Base-by-base conservation (phyloP, 306 rosid genomes). In the Cicer yamashitae region DNA sequence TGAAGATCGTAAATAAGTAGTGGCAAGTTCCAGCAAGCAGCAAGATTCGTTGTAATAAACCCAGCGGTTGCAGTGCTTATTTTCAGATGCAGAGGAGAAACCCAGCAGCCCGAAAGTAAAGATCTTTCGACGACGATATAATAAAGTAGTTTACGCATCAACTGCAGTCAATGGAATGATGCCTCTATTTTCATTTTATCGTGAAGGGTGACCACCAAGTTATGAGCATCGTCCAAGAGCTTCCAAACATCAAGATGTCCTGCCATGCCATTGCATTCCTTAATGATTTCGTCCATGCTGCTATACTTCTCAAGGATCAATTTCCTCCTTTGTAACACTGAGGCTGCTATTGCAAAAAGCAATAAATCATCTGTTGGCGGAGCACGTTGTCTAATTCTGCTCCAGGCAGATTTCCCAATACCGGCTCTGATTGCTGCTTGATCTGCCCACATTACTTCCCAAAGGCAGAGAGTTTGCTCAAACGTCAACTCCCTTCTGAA, bases 381-480 rank as follows among this genome's bases (percentile, higher is more conserved):
- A 69, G 98, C 99, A 44, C 96, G 96, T 76, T 86, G 97, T 87
- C 98, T 86, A 52, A 92, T 96, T 85, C 97, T 87, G 90, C 97
- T 89, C 98, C 98, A 96, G 2, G 97, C 91, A 47, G 97, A 92
- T 82, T 96, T 96, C 45, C 96, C 90, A 37, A 92, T 87, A 61
- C 99, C 99, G 1, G 97, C 93, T 81, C 99, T 80, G 40, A 92
- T 82, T 62, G 99, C 99, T 6, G 99, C 99, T 85, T 96, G 99
- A 84, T 96, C 99, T 2, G 99, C 99, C 99, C 99, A 96, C 93
- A 96, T 90, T 65, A 96, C 99, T 88, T 96, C 99, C 99, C 99
- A 96, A 53, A 96, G 91, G 82, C 99, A 92, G 10, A 96, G 78
- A 9, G 98, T 96, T 85, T 96, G 99, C 59, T 96, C 99, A 77